Percentiles rank a stretch among this genome's conserved stretches.
Conservation (phyloP, 2,329 filamentous ascomycete genomes). For the Sporothrix dimorphospora region DNA sequence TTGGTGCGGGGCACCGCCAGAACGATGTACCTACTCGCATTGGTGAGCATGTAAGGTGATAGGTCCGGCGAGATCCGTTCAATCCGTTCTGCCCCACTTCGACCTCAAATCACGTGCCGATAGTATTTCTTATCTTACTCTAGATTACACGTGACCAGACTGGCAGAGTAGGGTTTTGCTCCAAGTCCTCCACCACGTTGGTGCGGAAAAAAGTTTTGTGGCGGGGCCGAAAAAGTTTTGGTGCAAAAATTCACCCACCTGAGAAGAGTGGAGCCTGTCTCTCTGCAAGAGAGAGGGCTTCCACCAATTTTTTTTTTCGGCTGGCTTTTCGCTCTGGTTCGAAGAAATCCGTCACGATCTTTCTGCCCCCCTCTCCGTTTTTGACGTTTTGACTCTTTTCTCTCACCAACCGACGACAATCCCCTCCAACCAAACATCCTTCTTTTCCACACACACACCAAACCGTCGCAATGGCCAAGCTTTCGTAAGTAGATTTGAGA, state of each 20-base stretch:
- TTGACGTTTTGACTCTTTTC: background rate
- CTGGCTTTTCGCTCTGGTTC: background rate
- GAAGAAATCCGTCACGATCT: conserved; percentile 20
- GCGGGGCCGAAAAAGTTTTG: conserved; percentile 22
- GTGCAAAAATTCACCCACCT: conserved; percentile 17
- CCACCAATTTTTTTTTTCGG: conserved; percentile 20
- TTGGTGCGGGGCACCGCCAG: background rate
- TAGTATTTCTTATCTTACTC: background rate
- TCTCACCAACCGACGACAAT: conserved; percentile 17
- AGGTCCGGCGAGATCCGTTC: background rate
- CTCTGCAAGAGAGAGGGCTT: background rate
- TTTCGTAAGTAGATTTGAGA: conserved; percentile 56
- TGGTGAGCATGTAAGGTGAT: conserved; percentile 16
- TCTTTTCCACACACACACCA: conserved; percentile 20
- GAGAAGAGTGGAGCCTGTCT: background rate
- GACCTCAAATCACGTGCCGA: background rate
- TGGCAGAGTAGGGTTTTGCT: conserved; percentile 1
- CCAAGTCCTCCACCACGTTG: background rate
- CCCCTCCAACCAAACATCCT: conserved; percentile 8
- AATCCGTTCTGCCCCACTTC: background rate
- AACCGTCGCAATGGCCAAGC: conserved; percentile 59
- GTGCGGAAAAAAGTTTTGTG: conserved; percentile 28
- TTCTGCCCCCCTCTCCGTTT: background rate
- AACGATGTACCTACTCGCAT: background rate
- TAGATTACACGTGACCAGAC: background rate